These are phyloP conservation scores for Sarocladium kiliense DNA, from an alignment of 2,329 filamentous ascomycete species.

Conservation along the genomic window DNA sequence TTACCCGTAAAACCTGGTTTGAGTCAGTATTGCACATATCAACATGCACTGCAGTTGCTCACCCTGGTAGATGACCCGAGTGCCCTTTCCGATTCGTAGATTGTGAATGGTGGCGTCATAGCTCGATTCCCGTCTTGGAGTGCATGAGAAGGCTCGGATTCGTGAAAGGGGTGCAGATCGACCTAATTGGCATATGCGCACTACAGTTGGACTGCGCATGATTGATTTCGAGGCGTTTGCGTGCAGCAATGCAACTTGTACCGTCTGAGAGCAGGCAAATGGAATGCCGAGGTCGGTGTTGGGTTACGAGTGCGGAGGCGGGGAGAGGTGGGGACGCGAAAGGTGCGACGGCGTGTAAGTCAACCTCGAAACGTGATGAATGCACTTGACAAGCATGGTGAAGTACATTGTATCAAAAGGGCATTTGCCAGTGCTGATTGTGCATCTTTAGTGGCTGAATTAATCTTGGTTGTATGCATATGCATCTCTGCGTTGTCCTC, in stretches of 20 bases:
- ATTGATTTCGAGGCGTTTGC: neutral
- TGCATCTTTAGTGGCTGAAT: no score
- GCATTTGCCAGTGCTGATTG: no score
- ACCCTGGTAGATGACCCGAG: slow-evolving; percentile 32
- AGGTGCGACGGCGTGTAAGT: no score
- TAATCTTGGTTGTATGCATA: no score
- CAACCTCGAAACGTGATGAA: no score
- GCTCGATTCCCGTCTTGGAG: neutral
- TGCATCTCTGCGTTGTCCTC: no score
- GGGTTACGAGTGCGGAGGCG: neutral
- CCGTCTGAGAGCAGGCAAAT: neutral
- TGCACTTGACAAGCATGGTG: no score
- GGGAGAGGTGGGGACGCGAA: neutral
- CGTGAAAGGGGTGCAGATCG: neutral
- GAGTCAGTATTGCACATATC: neutral
- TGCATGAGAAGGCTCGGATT: neutral
- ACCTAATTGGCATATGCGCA: neutral
- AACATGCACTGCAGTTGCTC: neutral
- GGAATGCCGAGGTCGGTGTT: neutral
- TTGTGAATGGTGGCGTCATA: slow-evolving; percentile 26
- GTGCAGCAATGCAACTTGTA: no score
- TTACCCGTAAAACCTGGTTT: slow-evolving; percentile 31
- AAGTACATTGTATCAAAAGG: no score
- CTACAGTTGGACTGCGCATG: neutral
- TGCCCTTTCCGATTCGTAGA: slow-evolving; percentile 20